Conservation (phyloP, 1,284 basidiomycete species). For the Cystobasidium pallidum region DNA sequence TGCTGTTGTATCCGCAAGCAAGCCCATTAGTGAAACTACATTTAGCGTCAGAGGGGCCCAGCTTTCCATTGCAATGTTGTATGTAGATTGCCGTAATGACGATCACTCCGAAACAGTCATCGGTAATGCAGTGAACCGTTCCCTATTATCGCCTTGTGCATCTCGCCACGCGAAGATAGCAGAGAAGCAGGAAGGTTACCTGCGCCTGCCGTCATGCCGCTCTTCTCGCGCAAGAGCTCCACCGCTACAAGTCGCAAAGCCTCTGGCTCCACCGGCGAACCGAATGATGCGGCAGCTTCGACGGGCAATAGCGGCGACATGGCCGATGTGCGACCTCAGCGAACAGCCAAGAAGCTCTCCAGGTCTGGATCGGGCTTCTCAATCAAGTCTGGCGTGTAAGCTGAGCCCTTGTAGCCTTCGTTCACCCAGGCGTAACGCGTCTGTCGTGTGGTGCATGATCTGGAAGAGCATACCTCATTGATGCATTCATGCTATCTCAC, state of each 20-base stretch:
- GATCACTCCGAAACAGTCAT: background rate
- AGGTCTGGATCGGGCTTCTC: conserved; percentile 16
- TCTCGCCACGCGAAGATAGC: background rate
- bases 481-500: background rate
- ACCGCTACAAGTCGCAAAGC: background rate
- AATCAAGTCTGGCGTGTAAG: conserved; percentile 11
- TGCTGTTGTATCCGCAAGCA: no score
- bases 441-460: background rate
- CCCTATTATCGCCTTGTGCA: background rate
- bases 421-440: background rate
- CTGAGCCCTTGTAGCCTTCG: background rate
- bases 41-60: no score
- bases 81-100: background rate
- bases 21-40: no score
- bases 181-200: background rate
- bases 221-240: conserved; percentile 21
- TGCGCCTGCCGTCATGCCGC: background rate
- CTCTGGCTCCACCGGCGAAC: background rate
- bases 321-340: background rate
- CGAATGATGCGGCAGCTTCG: background rate
- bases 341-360: conserved; percentile 6
- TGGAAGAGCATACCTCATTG: background rate
- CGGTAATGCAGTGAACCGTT: no score
- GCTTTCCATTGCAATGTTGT: background rate
- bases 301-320: background rate